Conservation (phyloP, 768 basidiomycete genomes). For the Clitopilus hobsonii region DNA sequence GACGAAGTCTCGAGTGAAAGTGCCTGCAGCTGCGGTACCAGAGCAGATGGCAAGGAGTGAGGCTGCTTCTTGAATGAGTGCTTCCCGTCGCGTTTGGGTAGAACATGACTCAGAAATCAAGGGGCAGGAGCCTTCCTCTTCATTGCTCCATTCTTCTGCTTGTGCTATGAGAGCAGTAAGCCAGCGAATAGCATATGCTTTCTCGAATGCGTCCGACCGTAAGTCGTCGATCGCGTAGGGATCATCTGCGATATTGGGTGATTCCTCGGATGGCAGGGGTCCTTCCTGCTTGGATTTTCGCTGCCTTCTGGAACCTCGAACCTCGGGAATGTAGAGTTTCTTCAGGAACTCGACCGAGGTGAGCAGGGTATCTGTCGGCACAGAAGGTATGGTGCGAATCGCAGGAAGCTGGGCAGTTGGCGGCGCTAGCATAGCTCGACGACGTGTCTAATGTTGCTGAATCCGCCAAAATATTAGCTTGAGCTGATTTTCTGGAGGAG, state of each 20-base stretch:
- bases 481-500: background rate
- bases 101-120: background rate
- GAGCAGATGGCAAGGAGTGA: conserved; percentile 61
- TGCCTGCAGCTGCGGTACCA: conserved; percentile 60
- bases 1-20: conserved; percentile 44
- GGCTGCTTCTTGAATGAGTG: conserved; percentile 48
- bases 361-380: conserved; percentile 31
- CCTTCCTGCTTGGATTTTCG: background rate
- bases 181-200: conserved; percentile 68
- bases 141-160: conserved; percentile 10
- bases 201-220: conserved; percentile 64
- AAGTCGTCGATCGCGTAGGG: conserved; percentile 23
- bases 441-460: background rate
- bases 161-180: conserved; percentile 58
- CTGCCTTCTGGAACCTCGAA: conserved; percentile 53
- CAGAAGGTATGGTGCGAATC: conserved; percentile 36
- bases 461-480: background rate
- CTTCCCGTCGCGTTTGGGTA: conserved; percentile 20
- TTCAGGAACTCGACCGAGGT: conserved; percentile 46
- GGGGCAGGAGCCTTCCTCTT: background rate
- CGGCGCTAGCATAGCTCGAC: conserved; percentile 13
- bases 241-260: conserved; percentile 1
- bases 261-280: background rate
- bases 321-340: conserved; percentile 53
- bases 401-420: conserved; percentile 56